These are phyloP conservation scores for Cicer pinnatifidum DNA, from an alignment of 306 rosid genomes.

Conservation along the genomic window DNA sequence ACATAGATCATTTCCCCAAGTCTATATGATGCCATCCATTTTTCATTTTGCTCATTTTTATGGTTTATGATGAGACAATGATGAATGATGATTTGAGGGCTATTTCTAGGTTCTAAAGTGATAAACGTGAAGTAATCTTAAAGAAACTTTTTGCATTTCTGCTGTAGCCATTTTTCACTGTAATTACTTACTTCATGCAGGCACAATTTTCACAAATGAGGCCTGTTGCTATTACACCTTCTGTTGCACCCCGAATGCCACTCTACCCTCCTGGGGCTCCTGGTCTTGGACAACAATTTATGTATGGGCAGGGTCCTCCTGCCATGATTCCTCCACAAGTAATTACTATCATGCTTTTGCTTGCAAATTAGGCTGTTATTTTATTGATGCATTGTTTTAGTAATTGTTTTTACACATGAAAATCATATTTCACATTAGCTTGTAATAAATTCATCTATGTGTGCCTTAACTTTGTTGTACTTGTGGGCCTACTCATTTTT, in stretches of 20 bases:
- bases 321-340: conserved; percentile 80
- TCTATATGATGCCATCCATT: neutral
- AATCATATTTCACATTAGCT: neutral
- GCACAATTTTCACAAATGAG: conserved; percentile 82
- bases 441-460: neutral
- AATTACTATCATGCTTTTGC: conserved; percentile 8
- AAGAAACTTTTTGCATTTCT: neutral
- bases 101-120: neutral
- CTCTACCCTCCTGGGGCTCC: conserved; percentile 83
- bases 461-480: neutral
- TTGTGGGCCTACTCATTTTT: neutral
- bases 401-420: neutral
- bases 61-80: neutral
- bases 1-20: neutral
- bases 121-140: neutral
- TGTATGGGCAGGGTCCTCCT: conserved; percentile 80
- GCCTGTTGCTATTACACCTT: conserved; percentile 65
- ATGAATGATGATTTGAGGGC: neutral
- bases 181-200: conserved; percentile 40
- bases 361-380: neutral
- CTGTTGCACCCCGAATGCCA: conserved; percentile 77
- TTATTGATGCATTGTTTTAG: neutral
- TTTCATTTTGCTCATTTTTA: neutral
- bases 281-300: conserved; percentile 72
- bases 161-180: neutral